A percentile compares a stretch with the other conserved stretches of the same genome.
Evolutionary conservation across 352 stramenopile genomes (phyloP).

Genomic region (Phytophthora melonis): DNA sequence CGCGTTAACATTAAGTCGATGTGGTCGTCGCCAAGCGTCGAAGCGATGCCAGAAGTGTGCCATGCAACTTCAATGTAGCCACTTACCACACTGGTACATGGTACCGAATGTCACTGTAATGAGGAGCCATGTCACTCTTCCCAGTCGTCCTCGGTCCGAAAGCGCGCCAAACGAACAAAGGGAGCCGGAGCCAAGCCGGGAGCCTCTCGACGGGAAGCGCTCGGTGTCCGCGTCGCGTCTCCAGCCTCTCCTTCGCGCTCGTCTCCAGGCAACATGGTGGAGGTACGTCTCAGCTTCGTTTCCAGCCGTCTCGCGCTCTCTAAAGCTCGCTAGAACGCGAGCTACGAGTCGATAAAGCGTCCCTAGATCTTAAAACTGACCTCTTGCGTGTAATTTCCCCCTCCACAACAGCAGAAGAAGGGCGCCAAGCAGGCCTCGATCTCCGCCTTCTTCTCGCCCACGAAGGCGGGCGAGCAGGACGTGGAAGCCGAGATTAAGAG

Average conservation of each 20-base stretch:
- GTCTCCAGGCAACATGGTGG: slow-evolving; percentile 16
- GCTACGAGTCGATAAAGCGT: background rate
- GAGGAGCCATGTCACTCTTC: slow-evolving; percentile 13
- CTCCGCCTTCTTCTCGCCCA: slow-evolving; percentile 82
- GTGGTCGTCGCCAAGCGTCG: too few relatives aligned
- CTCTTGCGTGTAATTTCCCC: slow-evolving; percentile 16
- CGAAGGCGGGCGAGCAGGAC: slow-evolving; percentile 27
- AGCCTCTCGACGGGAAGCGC: slow-evolving; percentile 10
- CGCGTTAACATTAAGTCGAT: background rate
- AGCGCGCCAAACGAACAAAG: slow-evolving; percentile 31
- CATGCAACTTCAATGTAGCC: slow-evolving; percentile 1
- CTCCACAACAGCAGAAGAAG: slow-evolving; percentile 57
- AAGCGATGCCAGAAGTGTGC: background rate
- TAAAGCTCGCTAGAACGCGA: background rate
- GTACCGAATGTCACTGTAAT: slow-evolving; percentile 3
- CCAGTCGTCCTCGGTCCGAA: slow-evolving; percentile 5
- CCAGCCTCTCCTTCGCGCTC: background rate
- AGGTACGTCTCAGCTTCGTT: slow-evolving; percentile 30
- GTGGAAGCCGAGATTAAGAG: slow-evolving; percentile 27
- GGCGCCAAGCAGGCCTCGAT: slow-evolving; percentile 69
- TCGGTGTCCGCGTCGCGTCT: slow-evolving; percentile 6
- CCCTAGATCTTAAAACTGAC: slow-evolving; percentile 10
- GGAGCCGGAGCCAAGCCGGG: slow-evolving; percentile 1
- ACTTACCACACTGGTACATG: background rate
- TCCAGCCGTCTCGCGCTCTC: background rate